phyloP scores from a whole-genome alignment of 495 filamentous ascomycete species.

The Penicillium waksmanii region DNA sequence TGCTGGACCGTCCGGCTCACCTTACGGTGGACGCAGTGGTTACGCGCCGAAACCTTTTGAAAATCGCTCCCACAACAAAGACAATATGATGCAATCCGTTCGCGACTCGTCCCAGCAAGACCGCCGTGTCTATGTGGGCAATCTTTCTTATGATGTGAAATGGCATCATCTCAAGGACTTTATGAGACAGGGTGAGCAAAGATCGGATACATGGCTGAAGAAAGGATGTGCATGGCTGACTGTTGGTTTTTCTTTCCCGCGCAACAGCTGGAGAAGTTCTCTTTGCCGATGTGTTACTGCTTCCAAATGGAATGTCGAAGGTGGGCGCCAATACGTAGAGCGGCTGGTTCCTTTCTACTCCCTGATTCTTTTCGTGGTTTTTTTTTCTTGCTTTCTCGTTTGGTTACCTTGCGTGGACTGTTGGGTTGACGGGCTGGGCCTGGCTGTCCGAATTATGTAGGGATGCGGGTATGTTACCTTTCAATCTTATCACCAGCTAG shows the following conservation, averaged over 20 bases:
- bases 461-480: constrained; percentile 90
- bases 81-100: constrained; percentile 93
- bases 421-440: constrained; percentile 99
- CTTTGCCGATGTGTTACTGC: constrained; percentile 98
- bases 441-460: constrained; percentile 90
- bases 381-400: constrained; percentile 51
- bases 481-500: background rate
- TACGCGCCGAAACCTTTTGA: constrained; percentile 74
- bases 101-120: constrained; percentile 96
- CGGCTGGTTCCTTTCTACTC: constrained; percentile 74
- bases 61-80: constrained; percentile 82
- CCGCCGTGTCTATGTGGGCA: constrained; percentile 98
- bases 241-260: constrained; percentile 24
- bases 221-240: constrained; percentile 27
- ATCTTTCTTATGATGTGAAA: constrained; percentile 98
- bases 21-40: constrained; percentile 60
- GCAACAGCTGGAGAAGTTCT: constrained; percentile 93
- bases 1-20: constrained; percentile 67
- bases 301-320: constrained; percentile 99
- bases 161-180: constrained; percentile 99
- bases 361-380: constrained; percentile 47
- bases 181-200: constrained; percentile 93
- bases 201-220: constrained; percentile 3
- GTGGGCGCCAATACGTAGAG: constrained; percentile 94
- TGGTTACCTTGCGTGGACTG: constrained; percentile 79